These are phyloP conservation scores for Dispira simplex DNA, from an alignment of 192 early-diverging fungal genomes.

Conservation along the genomic window DNA sequence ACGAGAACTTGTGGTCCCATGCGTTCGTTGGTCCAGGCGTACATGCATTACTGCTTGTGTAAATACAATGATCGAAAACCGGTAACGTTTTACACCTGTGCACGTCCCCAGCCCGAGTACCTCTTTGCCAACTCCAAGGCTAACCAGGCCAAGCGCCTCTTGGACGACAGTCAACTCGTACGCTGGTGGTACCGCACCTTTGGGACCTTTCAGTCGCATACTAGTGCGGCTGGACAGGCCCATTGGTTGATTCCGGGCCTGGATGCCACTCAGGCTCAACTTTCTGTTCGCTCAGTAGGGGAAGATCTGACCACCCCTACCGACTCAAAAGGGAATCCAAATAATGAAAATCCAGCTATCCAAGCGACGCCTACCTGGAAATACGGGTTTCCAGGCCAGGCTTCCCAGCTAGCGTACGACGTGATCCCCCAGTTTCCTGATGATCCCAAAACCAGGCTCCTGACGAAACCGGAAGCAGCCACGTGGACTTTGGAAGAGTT, in stretches of 20 bases:
- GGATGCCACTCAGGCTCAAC: conserved; percentile 13
- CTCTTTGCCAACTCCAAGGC: conserved; percentile 56
- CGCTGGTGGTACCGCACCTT: conserved; percentile 61
- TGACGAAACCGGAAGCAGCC: conserved; percentile 16
- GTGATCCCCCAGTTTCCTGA: conserved; percentile 28
- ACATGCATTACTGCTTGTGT: conserved; percentile 16
- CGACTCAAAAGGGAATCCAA: no score
- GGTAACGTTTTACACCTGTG: conserved; percentile 47
- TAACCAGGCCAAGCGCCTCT: conserved; percentile 42
- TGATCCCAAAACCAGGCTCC: conserved; percentile 27
- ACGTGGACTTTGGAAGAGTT: conserved; percentile 36
- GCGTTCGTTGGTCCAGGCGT: conserved; percentile 20
- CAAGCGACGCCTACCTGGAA: conserved; percentile 13
- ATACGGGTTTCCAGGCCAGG: conserved; percentile 21
- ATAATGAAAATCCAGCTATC: no score
- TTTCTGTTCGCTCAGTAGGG: conserved; percentile 12
- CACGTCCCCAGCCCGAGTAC: conserved; percentile 74
- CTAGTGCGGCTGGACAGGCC: background rate
- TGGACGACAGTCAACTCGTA: conserved; percentile 46
- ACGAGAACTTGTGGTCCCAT: conserved; percentile 15
- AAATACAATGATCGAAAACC: conserved; percentile 14
- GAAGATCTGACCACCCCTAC: no score
- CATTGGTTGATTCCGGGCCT: conserved; percentile 22
- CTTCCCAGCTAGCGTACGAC: conserved; percentile 17
- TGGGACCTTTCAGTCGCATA: background rate